Evolutionary conservation across 2,329 filamentous ascomycete genomes (phyloP), one percentile per base, ranked within the genome.

Genomic region (Erysiphe pisi): DNA sequence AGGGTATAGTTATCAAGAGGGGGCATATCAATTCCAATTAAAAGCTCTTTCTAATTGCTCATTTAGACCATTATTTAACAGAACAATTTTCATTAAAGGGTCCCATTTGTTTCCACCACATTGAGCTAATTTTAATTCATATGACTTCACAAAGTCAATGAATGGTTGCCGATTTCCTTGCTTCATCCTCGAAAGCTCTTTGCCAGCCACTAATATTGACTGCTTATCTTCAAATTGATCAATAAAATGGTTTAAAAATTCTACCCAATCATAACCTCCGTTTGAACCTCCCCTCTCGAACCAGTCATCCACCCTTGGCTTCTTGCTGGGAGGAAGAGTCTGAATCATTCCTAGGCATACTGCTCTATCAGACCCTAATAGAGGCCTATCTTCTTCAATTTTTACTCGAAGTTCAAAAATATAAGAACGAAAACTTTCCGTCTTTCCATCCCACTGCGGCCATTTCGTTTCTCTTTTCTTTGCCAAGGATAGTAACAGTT

Each of bases 151-250:
- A n/a, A n/a, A 58, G n/a, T 58, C n/a, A 18, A 2, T 18, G n/a
- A 58, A 58, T 18, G 7, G 52, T 58, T 58, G 52, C 4, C n/a
- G 52, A 18, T 73, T n/a, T 45, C 68, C 68, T 45, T 73, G 68
- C 11, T 20, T 18, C 68, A 73, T 73, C 36, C 4, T 7, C 12
- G 40, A 31, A 22, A 73, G 68, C 14, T 25, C 18, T 40, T 73
- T 40, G 16, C 40, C 36, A 18, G 68, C 68, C 25, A 40, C 68
- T 40, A 22, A 22, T 1, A 31, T 36, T 1, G 68, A 31, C 40
- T 22, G 36, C 12, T 73, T 47, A 73, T 25, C 40, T 25, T 73
- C 68, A 47, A 73, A 73, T 45, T 45, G 12, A 45, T 73, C 68
- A 47, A 45, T 40, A 36, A 73, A 73, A 36, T 25, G 22, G 14